Conservation (phyloP, 2,329 filamentous ascomycete genomes). For the Arachnomyces sp. region DNA sequence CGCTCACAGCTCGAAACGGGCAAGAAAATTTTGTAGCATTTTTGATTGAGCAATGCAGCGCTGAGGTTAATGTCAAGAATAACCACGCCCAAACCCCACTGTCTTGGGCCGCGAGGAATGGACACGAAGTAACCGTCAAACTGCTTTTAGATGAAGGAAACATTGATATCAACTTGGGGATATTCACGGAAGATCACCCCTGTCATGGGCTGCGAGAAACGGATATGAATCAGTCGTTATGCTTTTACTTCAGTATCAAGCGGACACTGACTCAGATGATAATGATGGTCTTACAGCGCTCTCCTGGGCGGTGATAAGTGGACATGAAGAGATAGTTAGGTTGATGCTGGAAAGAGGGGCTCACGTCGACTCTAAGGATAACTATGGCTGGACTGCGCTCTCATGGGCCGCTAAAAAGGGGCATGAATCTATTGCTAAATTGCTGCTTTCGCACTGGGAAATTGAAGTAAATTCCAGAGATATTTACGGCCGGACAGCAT, state of each 20-base stretch:
- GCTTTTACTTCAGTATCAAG: slow-evolving; percentile 3
- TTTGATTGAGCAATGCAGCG: no score
- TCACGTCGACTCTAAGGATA: slow-evolving; percentile 5
- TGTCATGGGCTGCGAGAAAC: no score
- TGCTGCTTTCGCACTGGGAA: not conserved
- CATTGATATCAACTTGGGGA: no score
- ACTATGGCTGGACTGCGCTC: slow-evolving; percentile 9
- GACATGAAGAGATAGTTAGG: slow-evolving; percentile 11
- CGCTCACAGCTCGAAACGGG: no score
- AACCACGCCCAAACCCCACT: slow-evolving; percentile 2
- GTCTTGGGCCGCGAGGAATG: not conserved
- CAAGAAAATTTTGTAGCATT: no score
- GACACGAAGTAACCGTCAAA: no score
- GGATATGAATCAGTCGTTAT: no score
- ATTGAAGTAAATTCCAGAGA: no score
- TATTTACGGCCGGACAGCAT: no score
- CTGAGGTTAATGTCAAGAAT: no score
- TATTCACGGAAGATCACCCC: no score
- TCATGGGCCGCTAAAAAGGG: slow-evolving; percentile 11
- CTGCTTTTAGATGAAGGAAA: no score
- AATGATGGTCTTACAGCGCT: slow-evolving; percentile 8
- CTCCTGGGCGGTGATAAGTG: slow-evolving; percentile 10
- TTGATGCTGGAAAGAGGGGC: slow-evolving; percentile 7
- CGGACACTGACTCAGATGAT: slow-evolving; percentile 3
- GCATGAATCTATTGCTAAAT: slow-evolving; percentile 9